These are phyloP conservation scores for Xerophyta viscosa DNA, from an alignment of 106 monocot genomes.

Conservation along the genomic window DNA sequence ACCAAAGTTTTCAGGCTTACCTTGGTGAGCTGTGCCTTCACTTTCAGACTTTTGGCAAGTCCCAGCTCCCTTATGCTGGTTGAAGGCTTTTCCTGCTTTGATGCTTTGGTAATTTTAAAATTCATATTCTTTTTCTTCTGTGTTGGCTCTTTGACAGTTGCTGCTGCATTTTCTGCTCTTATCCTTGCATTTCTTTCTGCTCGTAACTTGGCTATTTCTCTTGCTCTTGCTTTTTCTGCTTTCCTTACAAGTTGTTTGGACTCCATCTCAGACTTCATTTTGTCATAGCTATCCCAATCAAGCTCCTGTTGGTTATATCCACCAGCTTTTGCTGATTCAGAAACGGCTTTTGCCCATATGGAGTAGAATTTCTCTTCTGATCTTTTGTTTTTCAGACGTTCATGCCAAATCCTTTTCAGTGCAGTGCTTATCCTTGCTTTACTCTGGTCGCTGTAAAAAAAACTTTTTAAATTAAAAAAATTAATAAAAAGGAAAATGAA, in stretches of 20 bases:
- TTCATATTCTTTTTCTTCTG: conserved; percentile 18
- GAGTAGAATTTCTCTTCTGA: conserved; percentile 37
- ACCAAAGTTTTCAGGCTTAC: conserved; percentile 11
- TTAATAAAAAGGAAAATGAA: too few relatives aligned
- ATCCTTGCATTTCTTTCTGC: conserved; percentile 34
- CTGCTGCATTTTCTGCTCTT: conserved; percentile 30
- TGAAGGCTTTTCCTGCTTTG: conserved; percentile 11
- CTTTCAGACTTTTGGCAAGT: conserved; percentile 38
- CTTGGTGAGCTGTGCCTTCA: conserved; percentile 44
- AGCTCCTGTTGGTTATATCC: conserved; percentile 36
- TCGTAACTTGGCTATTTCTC: conserved; percentile 34
- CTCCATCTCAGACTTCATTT: conserved; percentile 42
- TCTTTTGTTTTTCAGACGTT: conserved; percentile 31
- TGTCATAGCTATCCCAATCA: conserved; percentile 73
- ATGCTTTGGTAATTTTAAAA: conserved; percentile 20
- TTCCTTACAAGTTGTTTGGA: conserved; percentile 21
- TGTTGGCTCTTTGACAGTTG: conserved; percentile 22
- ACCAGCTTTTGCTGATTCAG: conserved; percentile 47
- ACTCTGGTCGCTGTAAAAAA: conserved; percentile 50
- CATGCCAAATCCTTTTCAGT: conserved; percentile 52
- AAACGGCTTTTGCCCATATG: conserved; percentile 34
- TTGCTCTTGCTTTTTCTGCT: conserved; percentile 33
- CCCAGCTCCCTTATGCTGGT: conserved; percentile 14
- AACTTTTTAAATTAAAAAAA: too few relatives aligned
- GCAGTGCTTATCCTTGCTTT: conserved; percentile 57